Evolutionary conservation across 2,329 filamentous ascomycete species (phyloP), one percentile per base, ranked within the genome.

Genomic region (Neofusicoccum ribis): DNA sequence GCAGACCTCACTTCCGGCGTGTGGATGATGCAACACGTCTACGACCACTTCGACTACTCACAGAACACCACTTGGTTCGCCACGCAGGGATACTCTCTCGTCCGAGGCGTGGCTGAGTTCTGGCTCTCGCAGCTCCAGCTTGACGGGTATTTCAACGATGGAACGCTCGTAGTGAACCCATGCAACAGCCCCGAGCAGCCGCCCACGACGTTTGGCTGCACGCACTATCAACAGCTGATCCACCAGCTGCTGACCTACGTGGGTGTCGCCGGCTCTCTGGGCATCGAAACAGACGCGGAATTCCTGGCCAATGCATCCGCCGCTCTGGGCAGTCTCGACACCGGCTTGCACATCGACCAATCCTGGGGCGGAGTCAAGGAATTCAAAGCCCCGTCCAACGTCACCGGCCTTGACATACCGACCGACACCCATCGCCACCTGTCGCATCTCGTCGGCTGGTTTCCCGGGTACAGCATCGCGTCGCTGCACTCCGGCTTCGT

Each of bases 1-100:
- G 73, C 47, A 77, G 74, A 83, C 68, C 78, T 81, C 34, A 82
- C 80, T 0, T 77, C 82, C 0, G 80, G 82, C 1, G 84, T 84
- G 1, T 88, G 86, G 86, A 82, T 87, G 77, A 86, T 86, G 79
- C 83, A 85, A 66, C 84, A 88, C 67, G 82, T 88, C 1, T 84
- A 80, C 73, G 85, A 88, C 65, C 80, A 84, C 69, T 88, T 81
- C 71, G 81, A 83, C 39, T 88, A 86, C 68, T 82, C 80, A 1
- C 79, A 77, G 31, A 79, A 86, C 67, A 49, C 69, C 0, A 70
- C 72, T 1, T 87, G 83, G 83, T 77, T 79, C 5, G 74, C 76
- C 6, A 20, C 63, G 3, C 73, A 74, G 36, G 85, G 83, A 0
- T 88, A 86, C n/a, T 23, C 54, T 14, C 41, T 59, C 3, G 46